Evolutionary conservation across 1,139 yeast genomes (phyloP).

Genomic region (Debaryomyces psychrophilus): DNA sequence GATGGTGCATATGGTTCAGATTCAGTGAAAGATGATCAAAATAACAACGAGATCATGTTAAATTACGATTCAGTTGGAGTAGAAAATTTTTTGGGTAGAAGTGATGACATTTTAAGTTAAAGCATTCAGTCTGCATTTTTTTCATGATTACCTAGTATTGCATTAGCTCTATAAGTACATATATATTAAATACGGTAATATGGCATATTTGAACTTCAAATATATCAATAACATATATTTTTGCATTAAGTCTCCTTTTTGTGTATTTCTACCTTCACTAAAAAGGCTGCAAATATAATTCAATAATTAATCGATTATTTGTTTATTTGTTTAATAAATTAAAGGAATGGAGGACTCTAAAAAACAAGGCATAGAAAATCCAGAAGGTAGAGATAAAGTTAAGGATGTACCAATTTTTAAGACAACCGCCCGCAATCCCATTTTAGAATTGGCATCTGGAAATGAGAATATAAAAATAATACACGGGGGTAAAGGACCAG

Average conservation of each 20-base stretch:
- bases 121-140: background rate
- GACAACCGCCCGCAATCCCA: background rate
- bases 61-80: slow-evolving; percentile 19
- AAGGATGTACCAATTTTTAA: background rate
- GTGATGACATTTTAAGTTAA: slow-evolving; percentile 11
- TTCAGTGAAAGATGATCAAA: slow-evolving; percentile 10
- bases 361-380: background rate
- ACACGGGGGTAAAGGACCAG: slow-evolving; percentile 16
- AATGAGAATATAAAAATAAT: slow-evolving; percentile 11
- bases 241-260: background rate
- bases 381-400: background rate
- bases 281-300: background rate
- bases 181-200: background rate
- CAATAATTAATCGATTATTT: background rate
- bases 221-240: background rate
- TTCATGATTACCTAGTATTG: background rate
- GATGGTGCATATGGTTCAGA: slow-evolving; percentile 27
- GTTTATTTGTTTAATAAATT: background rate
- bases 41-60: slow-evolving; percentile 14
- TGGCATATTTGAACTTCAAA: background rate
- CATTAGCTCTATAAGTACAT: slow-evolving; percentile 4
- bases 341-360: background rate
- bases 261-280: background rate
- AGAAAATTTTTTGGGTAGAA: slow-evolving; percentile 17
- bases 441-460: background rate